These are phyloP conservation scores for Myxozyma udenii DNA, from an alignment of 805 yeast species.

Conservation along the genomic window DNA sequence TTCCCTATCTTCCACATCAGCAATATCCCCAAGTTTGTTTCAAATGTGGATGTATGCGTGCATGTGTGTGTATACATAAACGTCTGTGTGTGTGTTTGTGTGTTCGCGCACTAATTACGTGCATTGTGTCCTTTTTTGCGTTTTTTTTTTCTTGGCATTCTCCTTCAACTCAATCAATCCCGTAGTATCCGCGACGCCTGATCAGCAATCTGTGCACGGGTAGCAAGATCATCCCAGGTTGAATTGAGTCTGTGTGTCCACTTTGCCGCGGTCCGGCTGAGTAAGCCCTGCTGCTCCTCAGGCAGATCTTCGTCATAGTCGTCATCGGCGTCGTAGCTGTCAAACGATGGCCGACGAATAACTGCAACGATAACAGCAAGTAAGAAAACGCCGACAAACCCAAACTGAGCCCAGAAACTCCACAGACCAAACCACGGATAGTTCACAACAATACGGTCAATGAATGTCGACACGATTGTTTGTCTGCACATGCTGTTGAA, in stretches of 20 bases:
- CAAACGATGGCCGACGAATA: slow-evolving; percentile 22
- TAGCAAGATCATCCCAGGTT: slow-evolving; percentile 27
- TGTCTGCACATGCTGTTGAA: slow-evolving; percentile 27
- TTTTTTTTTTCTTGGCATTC: too few relatives aligned
- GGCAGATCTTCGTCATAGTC: slow-evolving; percentile 17
- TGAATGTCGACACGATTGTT: slow-evolving; percentile 28
- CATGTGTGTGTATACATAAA: too few relatives aligned
- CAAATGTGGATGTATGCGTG: too few relatives aligned
- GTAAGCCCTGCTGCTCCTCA: slow-evolving; percentile 23
- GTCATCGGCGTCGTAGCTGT: slow-evolving; percentile 26
- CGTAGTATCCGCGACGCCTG: slow-evolving; percentile 19
- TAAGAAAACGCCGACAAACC: slow-evolving; percentile 25
- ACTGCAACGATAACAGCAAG: slow-evolving; percentile 22
- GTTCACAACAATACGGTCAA: slow-evolving; percentile 27
- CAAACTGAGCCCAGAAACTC: slow-evolving; percentile 30
- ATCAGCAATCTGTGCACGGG: slow-evolving; percentile 24
- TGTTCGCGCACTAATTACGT: too few relatives aligned
- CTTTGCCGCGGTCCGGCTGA: slow-evolving; percentile 25
- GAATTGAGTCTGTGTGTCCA: slow-evolving; percentile 18
- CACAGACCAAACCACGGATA: slow-evolving; percentile 30
- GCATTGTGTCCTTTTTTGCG: too few relatives aligned
- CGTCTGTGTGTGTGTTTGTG: too few relatives aligned
- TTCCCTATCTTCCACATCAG: too few relatives aligned
- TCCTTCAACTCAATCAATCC: not conserved
- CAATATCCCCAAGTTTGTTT: too few relatives aligned